Evolutionary conservation across 352 stramenopile genomes (phyloP), one percentile per base, ranked within the genome.

Genomic region (Globisporangium megalacanthum): DNA sequence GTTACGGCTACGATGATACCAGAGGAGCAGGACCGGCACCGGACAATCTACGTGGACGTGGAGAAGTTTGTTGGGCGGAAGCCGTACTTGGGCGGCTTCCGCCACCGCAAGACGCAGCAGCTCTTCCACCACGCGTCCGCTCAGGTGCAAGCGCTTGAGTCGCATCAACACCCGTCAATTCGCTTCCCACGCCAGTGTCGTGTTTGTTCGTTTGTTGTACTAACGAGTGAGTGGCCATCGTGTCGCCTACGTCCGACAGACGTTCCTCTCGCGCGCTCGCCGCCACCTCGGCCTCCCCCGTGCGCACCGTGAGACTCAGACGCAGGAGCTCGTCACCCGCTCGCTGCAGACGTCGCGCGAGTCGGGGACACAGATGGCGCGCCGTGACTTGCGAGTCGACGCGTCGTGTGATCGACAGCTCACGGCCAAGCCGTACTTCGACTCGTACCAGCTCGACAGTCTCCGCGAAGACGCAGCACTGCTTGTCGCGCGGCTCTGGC

Each of bases 51-150:
- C 3, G 82, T 97, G 9, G 72, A 82, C 15, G 77, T 96, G 29
- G 71, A 82, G 13, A 94, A 94, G 61, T 92, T 90, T 44, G 65
- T 60, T 4, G 79, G 72, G 10, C 66, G 66, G 7, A 98, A 98
- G 61, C 63, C 75, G 36, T 98, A 92, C 60, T 50, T 97, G 9
- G 93, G 93, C 13, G 93, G 93, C 10, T 97, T 92, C 58, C 70
- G 78, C 36, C 75, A 97, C 67, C 86, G 86, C 31, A 88, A 92
- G 50, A 98, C 74, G 0, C 79, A 91, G 45, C 74, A 88, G 47
- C 67, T 95, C 17, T 98, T 94, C 64, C 92, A 98, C 63, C 91
- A 98, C 62, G 92, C 88, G 10, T 85, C 73, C 2, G 78, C 77
- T 3, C 92, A 98, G 74, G 81, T 91, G 19, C 14, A 20, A 22